Evolutionary conservation across 1,284 basidiomycete species (phyloP), one percentile per base, ranked within the genome.

Genomic region (Termitomyces sp.): DNA sequence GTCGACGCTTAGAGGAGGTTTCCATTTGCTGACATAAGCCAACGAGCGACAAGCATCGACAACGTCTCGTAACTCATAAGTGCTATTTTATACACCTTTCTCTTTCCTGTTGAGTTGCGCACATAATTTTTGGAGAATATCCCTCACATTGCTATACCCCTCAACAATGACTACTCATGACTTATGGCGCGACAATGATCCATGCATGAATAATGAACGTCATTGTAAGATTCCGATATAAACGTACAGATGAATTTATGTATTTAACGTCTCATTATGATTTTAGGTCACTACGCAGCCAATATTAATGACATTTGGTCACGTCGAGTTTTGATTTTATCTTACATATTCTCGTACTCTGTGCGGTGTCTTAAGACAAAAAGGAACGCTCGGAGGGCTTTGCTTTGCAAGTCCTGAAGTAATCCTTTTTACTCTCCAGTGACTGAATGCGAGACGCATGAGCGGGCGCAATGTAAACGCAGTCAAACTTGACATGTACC

Each of bases 1-100:
- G 76, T 57, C 74, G 77, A 58, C 77, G 79, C 63, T 77, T 83
- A 46, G 73, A 60, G 54, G 71, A 60, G 51, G 67, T 40, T 48
- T 58, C 57, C 59, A 61, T 59, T 53, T 53, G 52, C 39, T 61
- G 52, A 61, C 36, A 26, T 61, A 56, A 60, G 41, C 48, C 5
- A 9, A n/a, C 36, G 17, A 38, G 7, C 7, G 12, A n/a, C 15
- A 13, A 17, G 36, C n/a, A 7, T 17, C 15, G 33, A 34, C 4
- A 36, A 2, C 34, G 15, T n/a, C n/a, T n/a, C n/a, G n/a, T n/a
- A n/a, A n/a, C n/a, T n/a, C n/a, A n/a, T n/a, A n/a, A n/a, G n/a
- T n/a, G n/a, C n/a, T n/a, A n/a, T n/a, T n/a, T n/a, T n/a, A 24
- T 24, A 19, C 9, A 3, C n/a, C 10, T 10, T 38, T 10, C 17